Base-by-base conservation (phyloP, 108 stramenopile species). In the Fragilaria crotonensis region DNA sequence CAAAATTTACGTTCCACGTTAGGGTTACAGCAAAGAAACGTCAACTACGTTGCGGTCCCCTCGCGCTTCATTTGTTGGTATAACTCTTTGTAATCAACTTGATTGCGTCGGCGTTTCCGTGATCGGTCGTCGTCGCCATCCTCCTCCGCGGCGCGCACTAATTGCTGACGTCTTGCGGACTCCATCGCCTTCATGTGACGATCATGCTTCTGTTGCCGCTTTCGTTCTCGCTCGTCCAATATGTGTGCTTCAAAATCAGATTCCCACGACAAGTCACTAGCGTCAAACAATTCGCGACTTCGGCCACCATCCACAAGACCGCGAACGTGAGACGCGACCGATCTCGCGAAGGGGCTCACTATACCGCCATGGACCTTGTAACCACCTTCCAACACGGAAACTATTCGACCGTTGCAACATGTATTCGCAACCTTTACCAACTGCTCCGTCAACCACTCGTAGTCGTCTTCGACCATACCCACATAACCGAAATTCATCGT, bases 401-500 rank as follows among this genome's bases (percentile, higher is more conserved):
- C 94, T 27, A 99, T 75, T 33, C 96, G 75, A 1, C 96, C 98
- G 52, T 88, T 77, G 61, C 98, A 98, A 69, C 90, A 93, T 25
- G 76, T 80, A 74, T 97, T 95, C 30, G 96, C 98, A 30, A 96
- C 68, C 63, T 90, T 88, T 14, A 96, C 83, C 3, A 98, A 64
- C 53, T 94, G 87, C 57, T 87, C 83, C 20, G 98, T 98, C 23
- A 97, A 62, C 95, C 94, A 98, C 65, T 95, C 93, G 62, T 96
- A 98, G 62, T 98, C 97, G 46, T 98, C 97, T 64, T 96, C 96
- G 0, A 91, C 86, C 92, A 98, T 95, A 30, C 92, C 96, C 11
- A 94, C 89, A 62, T 93, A 96, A 32, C 90, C 89, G 72, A 93
- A 90, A 65, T 93, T 94, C 88, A 94, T 89, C 25, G 74, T 75